Conservation (phyloP, 768 basidiomycete genomes). For the Chalciporus piperatus region DNA sequence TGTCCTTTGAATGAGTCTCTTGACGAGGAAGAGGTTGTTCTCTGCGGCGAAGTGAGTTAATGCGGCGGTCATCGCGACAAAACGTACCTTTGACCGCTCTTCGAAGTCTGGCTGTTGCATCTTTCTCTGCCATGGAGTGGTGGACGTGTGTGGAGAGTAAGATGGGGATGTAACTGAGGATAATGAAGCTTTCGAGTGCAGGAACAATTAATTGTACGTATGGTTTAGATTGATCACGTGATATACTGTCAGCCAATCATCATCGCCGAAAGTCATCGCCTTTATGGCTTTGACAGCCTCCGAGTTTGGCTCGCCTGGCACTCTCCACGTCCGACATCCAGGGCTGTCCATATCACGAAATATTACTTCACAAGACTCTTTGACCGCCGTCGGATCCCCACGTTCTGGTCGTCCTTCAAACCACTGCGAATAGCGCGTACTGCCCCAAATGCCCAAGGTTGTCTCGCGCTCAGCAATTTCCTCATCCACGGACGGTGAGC, state of each 20-base stretch:
- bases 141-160: conserved; percentile 22
- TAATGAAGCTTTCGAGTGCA: conserved; percentile 17
- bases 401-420: not conserved
- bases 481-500: conserved; percentile 79
- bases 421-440: not conserved
- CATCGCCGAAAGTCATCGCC: not conserved
- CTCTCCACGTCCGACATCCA: not conserved
- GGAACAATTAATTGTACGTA: conserved; percentile 21
- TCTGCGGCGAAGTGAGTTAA: conserved; percentile 47
- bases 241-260: conserved; percentile 4
- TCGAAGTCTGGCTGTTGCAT: conserved; percentile 68
- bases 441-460: conserved; percentile 78
- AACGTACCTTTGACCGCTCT: conserved; percentile 73
- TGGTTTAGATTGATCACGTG: conserved; percentile 25
- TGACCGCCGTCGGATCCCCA: not conserved
- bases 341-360: too few species aligned
- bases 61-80: not conserved
- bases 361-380: too few species aligned
- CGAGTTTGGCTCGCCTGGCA: not conserved
- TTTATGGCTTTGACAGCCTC: too few species aligned
- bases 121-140: conserved; percentile 74
- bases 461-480: conserved; percentile 86
- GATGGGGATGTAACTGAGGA: conserved; percentile 12
- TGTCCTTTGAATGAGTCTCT: conserved; percentile 77
- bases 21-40: conserved; percentile 92